Evolutionary conservation across 2,329 filamentous ascomycete genomes (phyloP), one percentile per base, ranked within the genome.

Genomic region (Penicillium sp.): DNA sequence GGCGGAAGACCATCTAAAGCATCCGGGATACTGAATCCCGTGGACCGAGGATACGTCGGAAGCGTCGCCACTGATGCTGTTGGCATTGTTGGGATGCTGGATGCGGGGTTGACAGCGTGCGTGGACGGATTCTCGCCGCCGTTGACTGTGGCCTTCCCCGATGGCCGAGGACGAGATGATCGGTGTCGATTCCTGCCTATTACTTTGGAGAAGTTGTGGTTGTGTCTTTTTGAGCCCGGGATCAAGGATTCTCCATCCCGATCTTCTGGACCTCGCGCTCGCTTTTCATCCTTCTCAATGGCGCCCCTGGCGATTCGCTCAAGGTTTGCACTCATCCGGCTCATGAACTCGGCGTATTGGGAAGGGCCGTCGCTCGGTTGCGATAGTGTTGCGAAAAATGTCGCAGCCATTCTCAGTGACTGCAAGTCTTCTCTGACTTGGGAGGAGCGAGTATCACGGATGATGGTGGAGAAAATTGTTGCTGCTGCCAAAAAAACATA

Each of bases 401-500:
- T 88, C 39, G 95, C 88, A 1, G 96, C 90, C 33, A 90, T 78
- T 57, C 84, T 88, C 83, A 97, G 91, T 4, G 95, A 75, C 53
- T 85, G 83, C 5, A 91, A 81, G 66, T 97, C 91, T 3, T 89
- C 88, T 53, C 86, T 83, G 18, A 88, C 89, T 29, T 87, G 79
- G 1, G 85, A 80, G 60, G 95, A 87, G 47, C 90, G 80, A 0
- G 89, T 89, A 57, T 96, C 95, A 61, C 96, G 90, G 1, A 97
- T 69, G 42, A 96, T 93, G 59, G 94, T 94, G 49, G 89, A 88
- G 62, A 97, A 97, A 1, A 97, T 73, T 0, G 90, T 95, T 47
- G 96, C 88, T 4, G 95, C 80, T 0, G 93, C 86, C 0, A 90
- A 90, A 9, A 97, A 90, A 0, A 93, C 89, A 69, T 94, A 97